Conservation (phyloP, 345 rosid genomes). For the Rhizophora mangle region DNA sequence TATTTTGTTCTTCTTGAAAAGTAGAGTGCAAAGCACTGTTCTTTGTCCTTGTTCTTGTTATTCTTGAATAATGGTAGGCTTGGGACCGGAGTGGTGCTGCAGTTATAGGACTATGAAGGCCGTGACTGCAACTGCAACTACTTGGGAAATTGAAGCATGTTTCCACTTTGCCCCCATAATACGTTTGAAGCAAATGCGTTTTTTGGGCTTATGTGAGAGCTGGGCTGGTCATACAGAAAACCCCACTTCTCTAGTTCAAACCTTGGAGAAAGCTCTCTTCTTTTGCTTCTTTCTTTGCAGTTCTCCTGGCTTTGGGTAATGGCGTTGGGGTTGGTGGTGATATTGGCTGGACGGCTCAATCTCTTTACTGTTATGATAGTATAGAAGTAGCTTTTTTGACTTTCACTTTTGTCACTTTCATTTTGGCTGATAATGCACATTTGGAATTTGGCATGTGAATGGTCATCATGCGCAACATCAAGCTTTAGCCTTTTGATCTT, state of each 20-base stretch:
- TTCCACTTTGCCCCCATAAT: neutral
- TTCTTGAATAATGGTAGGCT: slow-evolving; percentile 2
- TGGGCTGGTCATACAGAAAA: slow-evolving; percentile 4
- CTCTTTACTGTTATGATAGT: slow-evolving; percentile 14
- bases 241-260: slow-evolving; percentile 4
- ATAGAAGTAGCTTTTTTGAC: neutral
- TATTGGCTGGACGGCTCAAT: slow-evolving; percentile 59
- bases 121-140: neutral
- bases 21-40: neutral
- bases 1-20: neutral
- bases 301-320: slow-evolving; percentile 12
- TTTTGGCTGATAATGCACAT: neutral
- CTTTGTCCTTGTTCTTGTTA: neutral
- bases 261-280: slow-evolving; percentile 15
- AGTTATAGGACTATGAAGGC: slow-evolving; percentile 3
- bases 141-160: slow-evolving; percentile 3
- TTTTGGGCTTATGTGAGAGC: neutral
- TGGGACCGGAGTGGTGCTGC: neutral
- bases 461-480: neutral
- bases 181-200: slow-evolving; percentile 5
- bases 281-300: neutral
- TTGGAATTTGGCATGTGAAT: neutral
- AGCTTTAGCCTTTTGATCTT: neutral
- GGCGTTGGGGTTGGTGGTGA: slow-evolving; percentile 28
- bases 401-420: neutral